phyloP scores from a whole-genome alignment of 2,329 filamentous ascomycete genomes.

The Xylariomycetidae sp. region DNA sequence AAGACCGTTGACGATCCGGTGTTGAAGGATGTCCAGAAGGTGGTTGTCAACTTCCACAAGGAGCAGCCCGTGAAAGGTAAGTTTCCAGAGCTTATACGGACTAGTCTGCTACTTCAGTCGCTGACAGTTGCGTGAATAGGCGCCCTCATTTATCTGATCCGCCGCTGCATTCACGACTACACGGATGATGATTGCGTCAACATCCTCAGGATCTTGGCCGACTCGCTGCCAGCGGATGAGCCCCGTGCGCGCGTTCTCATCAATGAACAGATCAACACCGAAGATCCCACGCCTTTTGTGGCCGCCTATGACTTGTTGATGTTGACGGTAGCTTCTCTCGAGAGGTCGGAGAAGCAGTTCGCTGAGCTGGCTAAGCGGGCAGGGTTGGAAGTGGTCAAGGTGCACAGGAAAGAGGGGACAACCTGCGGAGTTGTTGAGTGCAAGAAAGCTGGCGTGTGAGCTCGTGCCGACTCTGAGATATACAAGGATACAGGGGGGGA shows the following conservation, averaged over 20 bases:
- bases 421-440: constrained; percentile 11
- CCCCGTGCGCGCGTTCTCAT: constrained; percentile 10
- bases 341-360: constrained; percentile 11
- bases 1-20: constrained; percentile 8
- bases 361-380: constrained; percentile 4
- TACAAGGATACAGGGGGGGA: no score
- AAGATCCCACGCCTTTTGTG: constrained; percentile 8
- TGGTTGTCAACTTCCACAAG: constrained; percentile 24
- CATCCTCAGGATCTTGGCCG: constrained; percentile 10
- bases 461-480: constrained; percentile 32
- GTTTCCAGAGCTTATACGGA: no score
- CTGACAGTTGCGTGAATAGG: no score
- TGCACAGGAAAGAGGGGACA: constrained; percentile 8
- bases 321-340: constrained; percentile 9
- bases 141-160: constrained; percentile 28
- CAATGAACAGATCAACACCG: constrained; percentile 13
- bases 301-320: constrained; percentile 10
- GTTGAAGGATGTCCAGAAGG: constrained; percentile 19
- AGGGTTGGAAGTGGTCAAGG: constrained; percentile 8
- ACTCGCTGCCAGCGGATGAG: constrained; percentile 11
- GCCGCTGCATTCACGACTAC: constrained; percentile 30
- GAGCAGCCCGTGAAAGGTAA: constrained; percentile 24
- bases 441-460: constrained; percentile 6
- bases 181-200: constrained; percentile 19
- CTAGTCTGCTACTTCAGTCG: no score